Evolutionary conservation across 495 filamentous ascomycete species (phyloP).

Genomic region (Glonium stellatum): DNA sequence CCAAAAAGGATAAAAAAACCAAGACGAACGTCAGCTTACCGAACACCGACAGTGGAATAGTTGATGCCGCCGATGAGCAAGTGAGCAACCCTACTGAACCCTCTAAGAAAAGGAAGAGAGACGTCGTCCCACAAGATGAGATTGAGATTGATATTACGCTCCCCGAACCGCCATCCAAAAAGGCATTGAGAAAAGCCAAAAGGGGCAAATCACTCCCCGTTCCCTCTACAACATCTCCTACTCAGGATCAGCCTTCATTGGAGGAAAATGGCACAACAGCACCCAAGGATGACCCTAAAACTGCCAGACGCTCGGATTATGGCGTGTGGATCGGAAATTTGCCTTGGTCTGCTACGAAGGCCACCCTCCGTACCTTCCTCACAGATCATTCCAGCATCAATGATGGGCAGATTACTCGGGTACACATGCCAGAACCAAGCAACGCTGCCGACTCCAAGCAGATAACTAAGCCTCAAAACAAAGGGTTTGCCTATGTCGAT

Average conservation of each 20-base stretch:
- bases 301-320: slow-evolving; percentile 59
- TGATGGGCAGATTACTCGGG: slow-evolving; percentile 65
- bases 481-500: slow-evolving; percentile 94
- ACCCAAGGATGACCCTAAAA: slow-evolving; percentile 32
- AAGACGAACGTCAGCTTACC: background rate
- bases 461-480: slow-evolving; percentile 55
- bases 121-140: slow-evolving; percentile 40
- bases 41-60: background rate
- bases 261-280: slow-evolving; percentile 22
- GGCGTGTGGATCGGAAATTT: slow-evolving; percentile 97
- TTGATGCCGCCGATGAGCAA: background rate
- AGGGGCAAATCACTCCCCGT: slow-evolving; percentile 42
- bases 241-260: background rate
- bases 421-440: slow-evolving; percentile 61
- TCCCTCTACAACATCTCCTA: background rate
- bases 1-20: background rate
- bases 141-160: slow-evolving; percentile 82
- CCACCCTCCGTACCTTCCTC: slow-evolving; percentile 68
- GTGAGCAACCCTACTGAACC: background rate
- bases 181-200: slow-evolving; percentile 41
- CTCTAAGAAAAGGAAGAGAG: slow-evolving; percentile 37
- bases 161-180: slow-evolving; percentile 91
- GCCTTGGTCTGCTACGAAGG: slow-evolving; percentile 65
- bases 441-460: slow-evolving; percentile 34
- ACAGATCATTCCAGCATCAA: slow-evolving; percentile 61